phyloP scores from a whole-genome alignment of 106 monocot genomes.

The Dioscorea dumetorum region DNA sequence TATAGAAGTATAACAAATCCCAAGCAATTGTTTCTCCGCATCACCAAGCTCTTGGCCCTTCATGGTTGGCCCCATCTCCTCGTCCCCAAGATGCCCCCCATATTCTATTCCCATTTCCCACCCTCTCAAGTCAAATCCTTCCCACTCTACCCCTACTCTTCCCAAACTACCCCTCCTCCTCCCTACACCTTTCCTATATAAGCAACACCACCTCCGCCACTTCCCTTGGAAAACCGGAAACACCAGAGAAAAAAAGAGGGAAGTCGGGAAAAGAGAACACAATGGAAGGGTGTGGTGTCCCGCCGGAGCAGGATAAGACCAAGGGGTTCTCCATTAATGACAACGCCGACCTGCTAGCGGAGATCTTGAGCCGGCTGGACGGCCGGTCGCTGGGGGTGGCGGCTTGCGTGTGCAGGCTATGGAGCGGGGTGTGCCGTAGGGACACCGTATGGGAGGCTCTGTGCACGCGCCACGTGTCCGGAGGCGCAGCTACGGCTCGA shows the following conservation, averaged over 20 bases:
- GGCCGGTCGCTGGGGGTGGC: conserved; percentile 55
- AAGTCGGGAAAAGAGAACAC: not conserved
- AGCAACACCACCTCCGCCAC: too few relatives aligned
- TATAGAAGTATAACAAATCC: not conserved
- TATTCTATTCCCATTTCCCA: not conserved
- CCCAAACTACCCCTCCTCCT: not conserved
- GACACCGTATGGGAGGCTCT: conserved; percentile 61
- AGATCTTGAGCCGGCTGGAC: conserved; percentile 51
- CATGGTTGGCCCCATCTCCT: conserved; percentile 37
- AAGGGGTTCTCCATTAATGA: conserved; percentile 40
- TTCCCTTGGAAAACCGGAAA: not conserved
- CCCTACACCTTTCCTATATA: not conserved
- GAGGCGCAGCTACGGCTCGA: not conserved
- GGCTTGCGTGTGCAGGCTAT: conserved; percentile 57
- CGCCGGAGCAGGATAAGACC: conserved; percentile 7
- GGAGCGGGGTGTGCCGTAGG: conserved; percentile 23
- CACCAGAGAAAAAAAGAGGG: not conserved
- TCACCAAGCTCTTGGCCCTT: conserved; percentile 33
- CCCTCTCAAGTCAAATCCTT: conserved; percentile 4
- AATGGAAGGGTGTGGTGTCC: not conserved
- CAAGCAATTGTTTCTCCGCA: conserved; percentile 6
- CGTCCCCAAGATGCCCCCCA: conserved; percentile 16
- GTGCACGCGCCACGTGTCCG: conserved; percentile 20
- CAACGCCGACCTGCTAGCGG: conserved; percentile 58
- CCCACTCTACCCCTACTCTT: not conserved